Evolutionary conservation across 805 yeast genomes (phyloP).

Genomic region (Ogataea neopini): DNA sequence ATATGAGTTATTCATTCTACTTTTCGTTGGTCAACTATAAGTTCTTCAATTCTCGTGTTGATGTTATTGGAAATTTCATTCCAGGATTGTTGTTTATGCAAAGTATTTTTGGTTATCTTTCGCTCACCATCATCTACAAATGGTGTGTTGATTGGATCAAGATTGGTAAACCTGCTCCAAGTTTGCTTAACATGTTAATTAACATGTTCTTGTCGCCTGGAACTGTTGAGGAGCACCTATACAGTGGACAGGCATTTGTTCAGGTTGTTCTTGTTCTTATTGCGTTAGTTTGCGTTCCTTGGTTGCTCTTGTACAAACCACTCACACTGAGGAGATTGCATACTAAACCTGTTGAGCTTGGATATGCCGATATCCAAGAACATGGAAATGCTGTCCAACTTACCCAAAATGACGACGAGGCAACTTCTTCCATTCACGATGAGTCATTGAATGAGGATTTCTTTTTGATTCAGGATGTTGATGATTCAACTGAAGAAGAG

Average conservation of each 20-base stretch:
- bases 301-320: conserved; percentile 70
- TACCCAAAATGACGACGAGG: conserved; percentile 34
- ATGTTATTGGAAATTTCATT: conserved; percentile 69
- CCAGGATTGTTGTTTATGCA: conserved; percentile 78
- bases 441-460: conserved; percentile 33
- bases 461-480: conserved; percentile 27
- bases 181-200: conserved; percentile 71
- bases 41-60: conserved; percentile 58
- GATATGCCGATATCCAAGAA: conserved; percentile 50
- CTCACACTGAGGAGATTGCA: conserved; percentile 45
- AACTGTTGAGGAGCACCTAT: conserved; percentile 60
- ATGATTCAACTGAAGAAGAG: conserved; percentile 41
- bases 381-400: conserved; percentile 21
- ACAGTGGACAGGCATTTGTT: conserved; percentile 62
- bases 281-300: conserved; percentile 74
- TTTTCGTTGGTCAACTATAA: conserved; percentile 66
- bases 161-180: conserved; percentile 65
- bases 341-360: conserved; percentile 49
- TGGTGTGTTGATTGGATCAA: conserved; percentile 74
- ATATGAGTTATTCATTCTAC: conserved; percentile 70
- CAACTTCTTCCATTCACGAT: conserved; percentile 18
- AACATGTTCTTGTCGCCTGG: conserved; percentile 79
- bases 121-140: conserved; percentile 67
- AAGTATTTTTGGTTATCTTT: conserved; percentile 70
- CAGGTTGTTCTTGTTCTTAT: conserved; percentile 58